A percentile compares a stretch with the other conserved stretches of the same genome.
phyloP scores from a whole-genome alignment of 1,139 yeast species.

The Kodamaea plutei region DNA sequence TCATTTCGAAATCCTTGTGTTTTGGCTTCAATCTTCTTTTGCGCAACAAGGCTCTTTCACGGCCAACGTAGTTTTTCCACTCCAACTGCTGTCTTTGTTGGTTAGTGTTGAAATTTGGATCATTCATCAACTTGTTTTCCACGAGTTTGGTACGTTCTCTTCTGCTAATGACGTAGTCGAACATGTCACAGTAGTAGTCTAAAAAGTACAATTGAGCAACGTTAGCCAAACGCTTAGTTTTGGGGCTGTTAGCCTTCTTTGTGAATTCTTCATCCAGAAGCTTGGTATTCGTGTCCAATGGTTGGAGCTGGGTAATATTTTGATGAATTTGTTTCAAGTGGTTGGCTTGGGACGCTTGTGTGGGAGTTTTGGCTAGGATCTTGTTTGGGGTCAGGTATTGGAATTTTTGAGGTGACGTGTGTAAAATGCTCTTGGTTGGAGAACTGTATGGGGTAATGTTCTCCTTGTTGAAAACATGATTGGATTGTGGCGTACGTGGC shows the following conservation, averaged over 20 bases:
- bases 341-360: conserved; percentile 3
- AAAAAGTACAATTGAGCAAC: conserved; percentile 82
- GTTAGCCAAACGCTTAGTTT: conserved; percentile 81
- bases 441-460: conserved; percentile 43
- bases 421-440: conserved; percentile 41
- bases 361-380: conserved; percentile 14
- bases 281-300: conserved; percentile 17
- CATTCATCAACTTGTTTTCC: conserved; percentile 47
- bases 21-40: conserved; percentile 89
- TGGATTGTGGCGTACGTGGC: conserved; percentile 14
- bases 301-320: conserved; percentile 36
- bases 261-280: conserved; percentile 44
- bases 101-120: conserved; percentile 35
- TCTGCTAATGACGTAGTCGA: conserved; percentile 86
- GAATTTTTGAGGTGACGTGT: conserved; percentile 26
- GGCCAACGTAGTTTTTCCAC: conserved; percentile 77
- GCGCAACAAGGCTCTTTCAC: conserved; percentile 81
- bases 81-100: conserved; percentile 56
- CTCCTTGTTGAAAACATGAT: conserved; percentile 34
- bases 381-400: conserved; percentile 6
- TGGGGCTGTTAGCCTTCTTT: conserved; percentile 62
- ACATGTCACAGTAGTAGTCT: conserved; percentile 94
- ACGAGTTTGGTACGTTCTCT: conserved; percentile 74
- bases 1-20: conserved; percentile 91
- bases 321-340: conserved; percentile 19